Evolutionary conservation across 768 basidiomycete species (phyloP).

Genomic region (Suillus subalutaceus): DNA sequence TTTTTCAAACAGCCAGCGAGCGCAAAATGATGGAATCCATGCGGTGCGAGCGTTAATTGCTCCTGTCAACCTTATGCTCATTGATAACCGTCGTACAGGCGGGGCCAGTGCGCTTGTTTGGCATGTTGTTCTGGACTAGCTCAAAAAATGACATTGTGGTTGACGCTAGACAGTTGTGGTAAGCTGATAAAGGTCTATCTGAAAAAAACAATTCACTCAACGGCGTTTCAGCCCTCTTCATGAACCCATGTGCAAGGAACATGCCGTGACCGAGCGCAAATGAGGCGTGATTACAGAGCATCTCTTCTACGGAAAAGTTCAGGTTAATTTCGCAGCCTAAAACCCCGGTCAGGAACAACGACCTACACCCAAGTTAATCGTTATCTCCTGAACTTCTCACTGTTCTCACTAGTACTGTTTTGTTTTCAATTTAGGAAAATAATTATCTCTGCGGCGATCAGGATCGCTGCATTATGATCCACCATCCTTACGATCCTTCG

Average conservation of each 20-base stretch:
- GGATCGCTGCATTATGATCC: background rate
- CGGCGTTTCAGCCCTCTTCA: background rate
- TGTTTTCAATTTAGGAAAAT: background rate
- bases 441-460: background rate
- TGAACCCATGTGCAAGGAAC: background rate
- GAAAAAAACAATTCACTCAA: background rate
- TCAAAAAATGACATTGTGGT: background rate
- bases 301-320: background rate
- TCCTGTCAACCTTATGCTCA: background rate
- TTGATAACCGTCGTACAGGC: background rate
- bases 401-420: background rate
- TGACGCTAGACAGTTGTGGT: background rate
- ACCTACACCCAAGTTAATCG: background rate
- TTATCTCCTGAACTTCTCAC: background rate
- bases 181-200: background rate
- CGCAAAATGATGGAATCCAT: constrained; percentile 1
- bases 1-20: background rate
- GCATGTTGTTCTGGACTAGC: background rate
- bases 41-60: background rate
- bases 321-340: background rate
- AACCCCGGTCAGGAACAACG: background rate
- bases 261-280: background rate
- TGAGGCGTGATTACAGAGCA: background rate
- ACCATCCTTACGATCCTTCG: background rate
- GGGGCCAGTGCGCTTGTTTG: background rate